Base-by-base conservation (phyloP, 495 filamentous ascomycete species). In the Bombardia bombarda region DNA sequence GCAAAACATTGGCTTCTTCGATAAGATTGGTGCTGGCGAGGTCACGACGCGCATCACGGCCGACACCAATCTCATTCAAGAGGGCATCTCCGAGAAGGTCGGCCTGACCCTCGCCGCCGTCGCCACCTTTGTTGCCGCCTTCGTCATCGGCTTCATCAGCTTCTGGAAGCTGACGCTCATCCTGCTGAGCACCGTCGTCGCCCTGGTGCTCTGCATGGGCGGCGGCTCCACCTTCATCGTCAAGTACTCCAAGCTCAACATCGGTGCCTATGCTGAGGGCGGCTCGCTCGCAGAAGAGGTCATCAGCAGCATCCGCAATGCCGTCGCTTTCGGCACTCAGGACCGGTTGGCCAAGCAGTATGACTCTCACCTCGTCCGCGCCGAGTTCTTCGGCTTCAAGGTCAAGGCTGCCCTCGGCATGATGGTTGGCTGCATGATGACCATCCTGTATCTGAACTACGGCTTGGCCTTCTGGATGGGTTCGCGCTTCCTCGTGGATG, bases 401-500 rank as follows among this genome's bases (percentile, higher is more conserved):
- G 71, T 80, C 50, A 86, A 93, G 58, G 62, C 74, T 30, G 66
- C 74, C 3, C 57, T 90, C 23, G 84, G 77, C 17, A 46, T 82
- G 18, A 88, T 96, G 86, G 68, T 98, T 30, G 86, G 80, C 33
- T 67, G 71, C 32, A 85, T 95, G 80, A 87, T 95, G 69, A 67
- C 74, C 42, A 68, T 90, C 42, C 74, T 97, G 46, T 95, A 88
- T 54, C 61, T 90, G 30, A 93, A 90, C 62, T 96, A 95, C 51
- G 86, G 83, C 33, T 75, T 98, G 28, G 83, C 88, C 28, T 98
- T 97, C 68, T 98, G 92, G 92, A 84, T 89, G 72, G 92, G 92
- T 9, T 89, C 84, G 45, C 73, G 77, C 34, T 95, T 80, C 62
- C 56, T 94, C 6, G 81, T 89, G 0, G 56, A 72, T 7, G 80